phyloP scores from a whole-genome alignment of 371 early-diverging fungal genomes.

The Circinella umbellata region DNA sequence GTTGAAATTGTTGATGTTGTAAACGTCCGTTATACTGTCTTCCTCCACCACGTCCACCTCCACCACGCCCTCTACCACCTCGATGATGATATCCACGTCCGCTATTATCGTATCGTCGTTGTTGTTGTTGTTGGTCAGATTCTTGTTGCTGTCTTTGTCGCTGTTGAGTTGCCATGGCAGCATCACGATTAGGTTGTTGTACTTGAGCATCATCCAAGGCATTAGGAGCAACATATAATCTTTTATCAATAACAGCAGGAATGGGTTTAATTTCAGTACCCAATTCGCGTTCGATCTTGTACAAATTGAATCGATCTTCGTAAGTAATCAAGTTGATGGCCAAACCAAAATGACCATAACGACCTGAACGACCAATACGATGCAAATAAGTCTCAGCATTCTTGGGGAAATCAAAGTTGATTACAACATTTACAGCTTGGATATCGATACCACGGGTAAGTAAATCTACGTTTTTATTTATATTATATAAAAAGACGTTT shows the following conservation, averaged over 20 bases:
- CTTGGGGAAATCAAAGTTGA: slow-evolving; percentile 99
- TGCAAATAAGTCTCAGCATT: slow-evolving; percentile 99
- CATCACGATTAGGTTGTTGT: slow-evolving; percentile 51
- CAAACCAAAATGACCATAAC: slow-evolving; percentile 98
- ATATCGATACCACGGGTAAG: slow-evolving; percentile 99
- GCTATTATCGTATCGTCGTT: slow-evolving; percentile 8
- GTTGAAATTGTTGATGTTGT: slow-evolving; percentile 26
- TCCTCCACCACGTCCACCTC: slow-evolving; percentile 1
- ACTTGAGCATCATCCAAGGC: slow-evolving; percentile 59
- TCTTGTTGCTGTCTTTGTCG: slow-evolving; percentile 51
- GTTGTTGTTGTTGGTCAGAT: slow-evolving; percentile 35
- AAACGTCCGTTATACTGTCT: neutral
- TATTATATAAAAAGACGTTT: too few species aligned
- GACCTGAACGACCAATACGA: slow-evolving; percentile 97
- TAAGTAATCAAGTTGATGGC: slow-evolving; percentile 98
- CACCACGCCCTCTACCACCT: slow-evolving; percentile 3
- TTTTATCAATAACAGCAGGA: slow-evolving; percentile 93
- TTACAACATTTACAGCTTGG: slow-evolving; percentile 99
- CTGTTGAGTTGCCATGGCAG: slow-evolving; percentile 52
- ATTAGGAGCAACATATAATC: slow-evolving; percentile 83
- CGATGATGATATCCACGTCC: slow-evolving; percentile 4
- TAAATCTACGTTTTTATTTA: slow-evolving; percentile 65
- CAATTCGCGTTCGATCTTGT: slow-evolving; percentile 95
- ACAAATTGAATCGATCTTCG: slow-evolving; percentile 95
- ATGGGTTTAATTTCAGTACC: slow-evolving; percentile 97